Percentiles rank a stretch among this genome's conserved stretches.
Conservation (phyloP, 139 green algal species). For the Dunaliella primolecta region DNA sequence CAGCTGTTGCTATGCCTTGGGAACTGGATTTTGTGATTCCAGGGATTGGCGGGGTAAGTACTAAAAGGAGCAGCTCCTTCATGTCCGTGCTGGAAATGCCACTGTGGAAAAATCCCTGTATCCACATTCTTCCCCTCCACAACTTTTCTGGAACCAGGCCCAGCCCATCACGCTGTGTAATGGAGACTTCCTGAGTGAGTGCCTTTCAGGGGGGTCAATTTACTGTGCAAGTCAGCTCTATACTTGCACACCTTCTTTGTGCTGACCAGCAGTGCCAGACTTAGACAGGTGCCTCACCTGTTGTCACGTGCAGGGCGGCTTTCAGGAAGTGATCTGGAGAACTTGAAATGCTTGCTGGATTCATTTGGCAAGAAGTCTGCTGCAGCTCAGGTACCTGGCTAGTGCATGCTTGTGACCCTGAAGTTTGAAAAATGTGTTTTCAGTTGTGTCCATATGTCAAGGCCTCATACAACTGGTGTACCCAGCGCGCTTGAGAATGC, state of each 20-base stretch:
- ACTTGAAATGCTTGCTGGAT: constrained; percentile 19
- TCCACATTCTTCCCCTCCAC: background rate
- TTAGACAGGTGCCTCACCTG: too few relatives aligned
- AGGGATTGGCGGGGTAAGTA: background rate
- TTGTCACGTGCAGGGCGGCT: constrained; percentile 8
- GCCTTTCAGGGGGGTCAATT: too few relatives aligned
- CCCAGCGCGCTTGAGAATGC: too few relatives aligned
- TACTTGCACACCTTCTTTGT: too few relatives aligned
- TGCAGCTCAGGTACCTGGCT: constrained; percentile 10
- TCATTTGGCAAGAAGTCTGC: constrained; percentile 36
- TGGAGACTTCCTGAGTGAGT: background rate
- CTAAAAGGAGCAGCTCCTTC: background rate
- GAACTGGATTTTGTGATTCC: too few relatives aligned
- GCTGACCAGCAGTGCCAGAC: too few relatives aligned
- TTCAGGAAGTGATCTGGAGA: constrained; percentile 9
- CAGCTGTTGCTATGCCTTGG: too few relatives aligned
- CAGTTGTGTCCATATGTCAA: too few relatives aligned
- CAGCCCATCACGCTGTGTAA: background rate
- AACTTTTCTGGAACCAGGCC: background rate
- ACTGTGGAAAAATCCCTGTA: background rate
- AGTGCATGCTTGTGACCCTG: too few relatives aligned
- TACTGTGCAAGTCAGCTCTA: background rate
- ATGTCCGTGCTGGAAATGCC: background rate
- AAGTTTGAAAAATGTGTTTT: too few relatives aligned
- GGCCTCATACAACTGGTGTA: too few relatives aligned